Base-by-base conservation (phyloP, 805 yeast genomes). In the Saturnispora kantuleensis region DNA sequence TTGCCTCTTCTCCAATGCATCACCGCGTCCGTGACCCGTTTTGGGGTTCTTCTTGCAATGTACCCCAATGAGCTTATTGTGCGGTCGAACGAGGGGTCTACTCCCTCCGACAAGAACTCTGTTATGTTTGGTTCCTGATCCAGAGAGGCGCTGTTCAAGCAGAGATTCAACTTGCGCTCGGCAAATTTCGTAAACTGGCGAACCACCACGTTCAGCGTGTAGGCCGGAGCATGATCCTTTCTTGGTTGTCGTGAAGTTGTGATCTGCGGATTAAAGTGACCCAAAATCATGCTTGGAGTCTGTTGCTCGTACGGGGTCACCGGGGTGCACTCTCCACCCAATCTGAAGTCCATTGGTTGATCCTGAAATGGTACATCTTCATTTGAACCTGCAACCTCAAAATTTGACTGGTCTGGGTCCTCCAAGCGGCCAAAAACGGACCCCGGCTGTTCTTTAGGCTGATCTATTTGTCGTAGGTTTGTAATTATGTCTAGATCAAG, bases 1-100 rank as follows among this genome's bases (percentile, higher is more conserved):
- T 93, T 93, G 2, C 90, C 78, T 59, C 90, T 86, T 48, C 97
- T 74, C 99, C 99, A 93, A 59, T 85, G 89, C 97, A 93, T 89
- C 48, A 93, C 95, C 6, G 95, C 87, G 61, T 93, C 99, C 31
- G 94, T 88, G 1, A 93, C 96, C 0, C 96, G 95, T 57, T 87
- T 89, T 0, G 97, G 97, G 52, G 87, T 85, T 21, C 81, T 72
- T 46, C 87, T 73, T 1, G 98, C 94, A 33, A 93, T 85, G 59
- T 85, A 85, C 8, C 98, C 98, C 45, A 93, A 66, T 0, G 96
- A 84, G 12, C 78, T 77, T 16, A 94, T 76, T 42, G 88, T 84
- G 55, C 84, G 77, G 62, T 93, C 98, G 58, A 93, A 90, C 16
- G 74, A 76, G 0, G 84, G 80, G 56, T 93, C 97, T 1, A 76